Evolutionary conservation across 2,329 filamentous ascomycete genomes (phyloP).

Genomic region (Paraphoma sp.): DNA sequence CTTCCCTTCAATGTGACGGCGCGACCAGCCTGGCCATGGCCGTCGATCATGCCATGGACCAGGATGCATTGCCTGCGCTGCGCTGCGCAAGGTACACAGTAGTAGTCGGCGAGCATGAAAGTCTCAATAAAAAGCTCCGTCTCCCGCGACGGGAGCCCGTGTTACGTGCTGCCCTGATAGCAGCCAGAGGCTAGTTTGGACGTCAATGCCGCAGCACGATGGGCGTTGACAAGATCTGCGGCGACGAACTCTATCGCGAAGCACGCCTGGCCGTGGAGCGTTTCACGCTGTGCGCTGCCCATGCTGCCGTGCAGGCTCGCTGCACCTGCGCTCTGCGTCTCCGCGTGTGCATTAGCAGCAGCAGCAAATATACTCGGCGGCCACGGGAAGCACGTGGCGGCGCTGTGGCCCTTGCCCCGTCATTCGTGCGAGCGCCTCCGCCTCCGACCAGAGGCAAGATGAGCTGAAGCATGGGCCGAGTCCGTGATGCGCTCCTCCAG

Average conservation of each 20-base stretch:
- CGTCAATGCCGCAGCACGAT: slow-evolving; percentile 1
- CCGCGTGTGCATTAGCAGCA: slow-evolving; percentile 8
- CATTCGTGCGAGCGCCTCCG: slow-evolving; percentile 14
- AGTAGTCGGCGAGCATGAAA: neutral
- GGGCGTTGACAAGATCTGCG: slow-evolving; percentile 5
- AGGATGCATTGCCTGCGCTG: neutral
- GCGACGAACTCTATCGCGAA: slow-evolving; percentile 20
- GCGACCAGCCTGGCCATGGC: neutral
- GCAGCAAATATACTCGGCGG: slow-evolving; percentile 1
- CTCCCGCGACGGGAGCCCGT: slow-evolving; percentile 16
- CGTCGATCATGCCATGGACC: slow-evolving; percentile 15
- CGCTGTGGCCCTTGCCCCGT: slow-evolving; percentile 11
- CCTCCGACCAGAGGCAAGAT: slow-evolving; percentile 18
- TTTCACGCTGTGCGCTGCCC: slow-evolving; percentile 21
- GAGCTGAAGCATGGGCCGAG: slow-evolving; percentile 19
- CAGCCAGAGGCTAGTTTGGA: neutral
- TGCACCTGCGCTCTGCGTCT: slow-evolving; percentile 14
- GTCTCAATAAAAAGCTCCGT: neutral
- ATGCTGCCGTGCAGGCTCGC: slow-evolving; percentile 26
- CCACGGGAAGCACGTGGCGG: slow-evolving; percentile 26
- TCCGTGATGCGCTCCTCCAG: slow-evolving; percentile 25
- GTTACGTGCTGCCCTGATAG: slow-evolving; percentile 4
- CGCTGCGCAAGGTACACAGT: neutral
- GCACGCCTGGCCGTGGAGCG: slow-evolving; percentile 2
- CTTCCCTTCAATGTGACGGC: no score